Conservation (phyloP, 208 protist species). For the Acanthamoeba healyi region DNA sequence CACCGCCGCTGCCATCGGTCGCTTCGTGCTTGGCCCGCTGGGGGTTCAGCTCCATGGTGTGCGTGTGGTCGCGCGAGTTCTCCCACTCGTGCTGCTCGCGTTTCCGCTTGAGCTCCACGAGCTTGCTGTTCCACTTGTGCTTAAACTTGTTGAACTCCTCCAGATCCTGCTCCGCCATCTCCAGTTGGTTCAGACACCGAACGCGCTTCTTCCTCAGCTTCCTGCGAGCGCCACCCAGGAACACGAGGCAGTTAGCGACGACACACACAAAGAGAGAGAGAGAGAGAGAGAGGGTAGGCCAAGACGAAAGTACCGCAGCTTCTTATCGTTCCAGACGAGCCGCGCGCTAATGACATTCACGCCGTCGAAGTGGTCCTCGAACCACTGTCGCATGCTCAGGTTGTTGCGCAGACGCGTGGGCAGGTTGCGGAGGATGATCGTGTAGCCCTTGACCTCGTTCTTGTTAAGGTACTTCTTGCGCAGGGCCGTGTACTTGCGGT, state of each 20-base stretch:
- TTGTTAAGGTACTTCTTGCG: constrained; percentile 72
- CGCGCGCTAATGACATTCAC: background rate
- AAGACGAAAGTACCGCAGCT: background rate
- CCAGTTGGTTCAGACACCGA: background rate
- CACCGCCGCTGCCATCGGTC: background rate
- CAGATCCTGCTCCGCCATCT: constrained; percentile 55
- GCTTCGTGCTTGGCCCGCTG: background rate
- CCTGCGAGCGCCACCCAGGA: background rate
- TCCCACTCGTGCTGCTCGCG: constrained; percentile 10
- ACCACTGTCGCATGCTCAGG: constrained; percentile 3
- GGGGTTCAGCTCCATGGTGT: background rate
- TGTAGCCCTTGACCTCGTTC: constrained; percentile 56
- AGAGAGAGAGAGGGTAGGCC: too few species aligned
- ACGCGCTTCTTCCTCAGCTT: constrained; percentile 33
- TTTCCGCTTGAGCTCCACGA: background rate
- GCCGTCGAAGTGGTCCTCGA: constrained; percentile 61
- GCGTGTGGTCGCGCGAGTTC: background rate
- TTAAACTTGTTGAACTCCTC: constrained; percentile 56
- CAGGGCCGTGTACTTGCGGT: constrained; percentile 48
- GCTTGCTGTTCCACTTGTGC: constrained; percentile 20
- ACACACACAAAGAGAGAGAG: too few species aligned
- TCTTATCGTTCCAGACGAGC: constrained; percentile 60
- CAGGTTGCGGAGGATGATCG: constrained; percentile 48
- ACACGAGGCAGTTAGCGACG: background rate
- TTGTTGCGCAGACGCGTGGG: constrained; percentile 25